A percentile compares a stretch with the other conserved stretches of the same genome.
These are phyloP conservation scores for Melocanna baccifera DNA, from an alignment of 176 grass and related monocot species.

Conservation along the genomic window DNA sequence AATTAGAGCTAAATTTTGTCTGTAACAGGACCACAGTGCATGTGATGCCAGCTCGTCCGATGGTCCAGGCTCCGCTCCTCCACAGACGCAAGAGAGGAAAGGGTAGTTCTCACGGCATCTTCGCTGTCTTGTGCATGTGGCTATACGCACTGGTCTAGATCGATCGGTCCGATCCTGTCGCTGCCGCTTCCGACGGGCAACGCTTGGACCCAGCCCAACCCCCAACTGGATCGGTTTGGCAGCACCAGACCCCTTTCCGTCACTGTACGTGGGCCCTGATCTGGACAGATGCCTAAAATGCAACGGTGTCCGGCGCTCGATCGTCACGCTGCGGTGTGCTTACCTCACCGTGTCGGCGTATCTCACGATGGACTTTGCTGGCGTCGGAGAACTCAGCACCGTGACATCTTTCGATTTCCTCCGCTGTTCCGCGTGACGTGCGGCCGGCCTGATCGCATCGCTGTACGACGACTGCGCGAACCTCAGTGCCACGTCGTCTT, in stretches of 20 bases:
- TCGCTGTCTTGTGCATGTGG: neutral
- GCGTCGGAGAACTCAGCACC: too few species aligned
- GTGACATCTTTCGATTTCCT: too few species aligned
- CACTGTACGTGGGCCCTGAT: neutral
- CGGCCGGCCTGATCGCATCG: too few species aligned
- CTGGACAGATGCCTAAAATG: neutral
- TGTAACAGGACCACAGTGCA: neutral
- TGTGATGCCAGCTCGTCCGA: neutral
- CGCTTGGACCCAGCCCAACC: neutral
- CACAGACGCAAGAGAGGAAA: neutral
- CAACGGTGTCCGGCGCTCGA: neutral
- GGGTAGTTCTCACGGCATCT: neutral
- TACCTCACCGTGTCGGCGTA: neutral
- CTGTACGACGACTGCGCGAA: too few species aligned
- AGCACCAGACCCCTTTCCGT: neutral
- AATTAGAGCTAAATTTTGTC: too few species aligned
- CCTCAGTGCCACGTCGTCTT: too few species aligned
- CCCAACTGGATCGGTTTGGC: neutral
- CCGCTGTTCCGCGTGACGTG: too few species aligned
- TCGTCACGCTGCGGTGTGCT: constrained; percentile 21
- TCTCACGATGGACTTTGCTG: too few species aligned
- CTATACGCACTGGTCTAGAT: neutral
- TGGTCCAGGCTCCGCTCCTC: neutral
- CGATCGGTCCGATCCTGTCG: neutral
- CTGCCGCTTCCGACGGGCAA: neutral